Base-by-base conservation (phyloP, 169 alveolate species). In the Cryptosporidium xiaoi region DNA sequence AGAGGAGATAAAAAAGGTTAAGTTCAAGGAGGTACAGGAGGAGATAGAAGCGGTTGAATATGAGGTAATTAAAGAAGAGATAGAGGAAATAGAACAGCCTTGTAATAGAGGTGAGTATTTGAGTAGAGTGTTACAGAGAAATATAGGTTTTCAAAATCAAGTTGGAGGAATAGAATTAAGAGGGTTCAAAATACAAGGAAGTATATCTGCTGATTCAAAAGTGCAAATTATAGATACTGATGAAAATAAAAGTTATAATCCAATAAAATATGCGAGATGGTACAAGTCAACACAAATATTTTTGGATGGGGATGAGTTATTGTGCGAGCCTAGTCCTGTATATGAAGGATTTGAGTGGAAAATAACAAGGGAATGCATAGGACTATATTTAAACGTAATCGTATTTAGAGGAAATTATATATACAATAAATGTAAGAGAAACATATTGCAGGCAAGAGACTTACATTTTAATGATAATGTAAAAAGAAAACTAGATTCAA, bases 281-380 rank as follows among this genome's bases (percentile, higher is more conserved):
- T 53, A 60, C 46, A 56, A 29, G 46, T 58, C 77, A 31, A 40
- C 71, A 36, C 71, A 56, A 2, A 62, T 60, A 4, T 24, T 77
- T 24, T 27, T 62, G 15, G 51, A 44, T 16, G 71, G 71, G 4
- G 87, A 77, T 7, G 51, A 77, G n/a, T 40, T 50, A 56, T 12
- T 77, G 33, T 34, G 20, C 31, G 65, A 77, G 7, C 87, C 87
- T 15, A 16, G 58, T 6, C 87, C 64, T 20, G 31, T 60, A 40
- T 62, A 56, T 60, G 87, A 77, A 62, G 87, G 87, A 29, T 60
- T 60, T 77, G 87, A 77, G 50, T 77, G 87, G 87, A 58, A 46
- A 18, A 44, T 77, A 24, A 33, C 71, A n/a, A 55, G 87, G 3
- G 87, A 77, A 16, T 16, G 65, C 3, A 77, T 77, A 56, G 87